phyloP scores from a whole-genome alignment of 2,329 filamentous ascomycete genomes.

The Eutypa lata region DNA sequence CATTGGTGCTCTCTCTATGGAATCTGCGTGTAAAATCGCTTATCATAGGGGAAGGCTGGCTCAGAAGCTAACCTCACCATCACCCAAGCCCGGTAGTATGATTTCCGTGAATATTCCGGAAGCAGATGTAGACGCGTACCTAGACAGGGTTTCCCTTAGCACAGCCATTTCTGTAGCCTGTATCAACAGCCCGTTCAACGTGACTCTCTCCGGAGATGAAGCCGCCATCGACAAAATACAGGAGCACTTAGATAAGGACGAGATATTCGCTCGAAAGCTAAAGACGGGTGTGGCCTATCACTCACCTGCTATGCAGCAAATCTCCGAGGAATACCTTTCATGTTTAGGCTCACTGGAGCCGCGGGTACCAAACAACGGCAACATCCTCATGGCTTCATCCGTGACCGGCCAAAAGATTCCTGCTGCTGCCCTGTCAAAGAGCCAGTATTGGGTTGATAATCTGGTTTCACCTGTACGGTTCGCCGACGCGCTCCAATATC shows the following conservation, averaged over 20 bases:
- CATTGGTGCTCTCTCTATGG: conserved; percentile 15
- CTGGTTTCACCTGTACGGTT: conserved; percentile 8
- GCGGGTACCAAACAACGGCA: not conserved
- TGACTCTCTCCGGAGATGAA: conserved; percentile 34
- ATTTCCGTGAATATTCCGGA: conserved; percentile 1
- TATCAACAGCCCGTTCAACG: conserved; percentile 32
- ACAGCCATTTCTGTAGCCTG: conserved; percentile 31
- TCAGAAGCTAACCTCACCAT: not conserved
- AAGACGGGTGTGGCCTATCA: conserved; percentile 13
- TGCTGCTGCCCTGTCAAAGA: not conserved
- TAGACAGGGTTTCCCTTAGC: conserved; percentile 4
- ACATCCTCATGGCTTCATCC: not conserved
- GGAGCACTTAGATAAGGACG: conserved; percentile 4
- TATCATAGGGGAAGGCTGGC: conserved; percentile 16
- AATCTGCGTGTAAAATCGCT: conserved; percentile 15
- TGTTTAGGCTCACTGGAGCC: not conserved
- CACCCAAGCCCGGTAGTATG: not conserved
- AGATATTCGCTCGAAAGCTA: conserved; percentile 16
- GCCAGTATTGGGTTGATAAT: conserved; percentile 7
- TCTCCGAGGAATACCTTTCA: not conserved
- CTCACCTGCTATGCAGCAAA: not conserved
- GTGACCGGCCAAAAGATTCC: not conserved
- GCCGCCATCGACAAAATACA: conserved; percentile 20
- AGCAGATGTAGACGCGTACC: not conserved
- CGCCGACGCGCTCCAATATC: conserved; percentile 5